Conservation (phyloP, 2,329 filamentous ascomycete genomes). For the Fusarium metavorans region DNA sequence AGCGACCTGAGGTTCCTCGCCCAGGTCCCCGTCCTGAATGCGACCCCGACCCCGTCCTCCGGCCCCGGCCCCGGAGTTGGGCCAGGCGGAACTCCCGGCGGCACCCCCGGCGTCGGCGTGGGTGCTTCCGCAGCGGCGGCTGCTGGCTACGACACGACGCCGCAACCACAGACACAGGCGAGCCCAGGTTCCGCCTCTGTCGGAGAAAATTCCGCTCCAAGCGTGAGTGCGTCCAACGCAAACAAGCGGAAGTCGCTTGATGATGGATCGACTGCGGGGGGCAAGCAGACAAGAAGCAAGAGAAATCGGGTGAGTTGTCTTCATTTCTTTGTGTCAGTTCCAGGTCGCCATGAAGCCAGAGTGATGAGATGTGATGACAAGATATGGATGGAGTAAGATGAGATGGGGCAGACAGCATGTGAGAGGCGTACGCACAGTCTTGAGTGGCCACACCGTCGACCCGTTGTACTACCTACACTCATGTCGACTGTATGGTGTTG, state of each 20-base stretch:
- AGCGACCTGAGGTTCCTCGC: conserved; percentile 66
- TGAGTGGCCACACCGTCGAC: not conserved
- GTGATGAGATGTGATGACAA: conserved; percentile 9
- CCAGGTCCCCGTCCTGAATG: conserved; percentile 51
- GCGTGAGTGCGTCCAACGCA: conserved; percentile 40
- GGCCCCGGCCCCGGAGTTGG: conserved; percentile 37
- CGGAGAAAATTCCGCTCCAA: conserved; percentile 64
- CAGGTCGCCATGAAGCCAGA: not conserved
- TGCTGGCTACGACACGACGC: conserved; percentile 49
- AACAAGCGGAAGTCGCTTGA: conserved; percentile 56
- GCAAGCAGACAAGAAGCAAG: conserved; percentile 69
- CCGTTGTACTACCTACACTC: conserved; percentile 19
- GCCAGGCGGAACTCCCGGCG: conserved; percentile 29
- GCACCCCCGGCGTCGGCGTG: conserved; percentile 35
- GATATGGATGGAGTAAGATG: conserved; percentile 6
- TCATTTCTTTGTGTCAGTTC: conserved; percentile 13
- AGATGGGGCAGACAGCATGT: not conserved
- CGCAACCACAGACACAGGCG: conserved; percentile 47
- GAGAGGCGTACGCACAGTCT: not conserved
- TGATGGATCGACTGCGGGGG: conserved; percentile 49
- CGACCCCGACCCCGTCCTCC: conserved; percentile 34
- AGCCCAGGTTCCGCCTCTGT: conserved; percentile 55
- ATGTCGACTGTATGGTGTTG: not conserved
- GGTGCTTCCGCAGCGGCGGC: conserved; percentile 44
- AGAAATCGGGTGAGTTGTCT: conserved; percentile 65